Percentiles rank a stretch among this genome's conserved stretches.
Evolutionary conservation across 331 rosid species (phyloP).

Genomic region (Pyrus hybrid): DNA sequence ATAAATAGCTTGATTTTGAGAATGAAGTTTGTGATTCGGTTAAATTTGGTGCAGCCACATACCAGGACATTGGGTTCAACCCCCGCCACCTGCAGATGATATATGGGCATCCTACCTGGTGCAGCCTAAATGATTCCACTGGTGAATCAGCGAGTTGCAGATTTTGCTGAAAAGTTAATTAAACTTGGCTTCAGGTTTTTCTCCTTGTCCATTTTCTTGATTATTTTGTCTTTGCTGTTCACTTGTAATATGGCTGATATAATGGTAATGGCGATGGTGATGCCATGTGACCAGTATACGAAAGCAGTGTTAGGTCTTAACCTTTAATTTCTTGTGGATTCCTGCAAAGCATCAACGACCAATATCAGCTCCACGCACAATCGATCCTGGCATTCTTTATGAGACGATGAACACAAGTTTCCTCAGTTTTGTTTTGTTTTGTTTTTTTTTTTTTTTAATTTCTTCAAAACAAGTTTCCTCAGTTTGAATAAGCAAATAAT

Average conservation of each 20-base stretch:
- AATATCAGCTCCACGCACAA: not conserved
- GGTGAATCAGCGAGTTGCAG: not conserved
- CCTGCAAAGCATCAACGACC: not conserved
- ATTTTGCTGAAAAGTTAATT: not conserved
- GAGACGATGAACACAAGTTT: not conserved
- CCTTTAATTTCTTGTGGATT: not conserved
- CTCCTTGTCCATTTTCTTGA: not conserved
- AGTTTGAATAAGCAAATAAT: not conserved
- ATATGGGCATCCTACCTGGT: conserved; percentile 84
- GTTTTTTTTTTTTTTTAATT: too few species aligned
- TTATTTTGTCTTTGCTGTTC: not conserved
- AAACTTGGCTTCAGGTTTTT: not conserved
- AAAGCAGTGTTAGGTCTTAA: not conserved
- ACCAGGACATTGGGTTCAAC: conserved; percentile 89
- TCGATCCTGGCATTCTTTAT: not conserved
- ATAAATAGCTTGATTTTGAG: not conserved
- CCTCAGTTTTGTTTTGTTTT: not conserved
- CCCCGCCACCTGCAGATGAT: conserved; percentile 77
- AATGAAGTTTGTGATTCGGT: not conserved
- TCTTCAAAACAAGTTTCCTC: too few species aligned
- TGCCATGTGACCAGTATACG: not conserved
- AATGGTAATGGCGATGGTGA: not conserved
- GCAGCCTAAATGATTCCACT: conserved; percentile 37
- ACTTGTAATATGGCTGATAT: not conserved
- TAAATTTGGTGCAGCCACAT: conserved; percentile 51